phyloP scores from a whole-genome alignment of 2,329 filamentous ascomycete genomes.

The Fusarium nodosum region DNA sequence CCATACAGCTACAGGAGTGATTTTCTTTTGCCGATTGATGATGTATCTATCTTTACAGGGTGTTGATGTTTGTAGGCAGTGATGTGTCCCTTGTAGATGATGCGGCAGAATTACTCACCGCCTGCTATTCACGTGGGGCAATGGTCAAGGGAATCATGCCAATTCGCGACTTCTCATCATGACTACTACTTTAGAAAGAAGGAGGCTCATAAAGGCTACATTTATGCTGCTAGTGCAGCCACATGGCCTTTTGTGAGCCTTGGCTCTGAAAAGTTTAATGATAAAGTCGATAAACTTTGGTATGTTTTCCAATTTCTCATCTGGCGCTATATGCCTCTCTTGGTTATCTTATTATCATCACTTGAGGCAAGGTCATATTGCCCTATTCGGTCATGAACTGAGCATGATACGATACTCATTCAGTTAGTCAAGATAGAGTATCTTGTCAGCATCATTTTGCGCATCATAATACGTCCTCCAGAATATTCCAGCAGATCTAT shows the following conservation, averaged over 20 bases:
- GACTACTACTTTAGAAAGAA: background rate
- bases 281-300: no score
- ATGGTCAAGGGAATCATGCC: conserved; percentile 16
- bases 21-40: conserved; percentile 32
- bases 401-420: background rate
- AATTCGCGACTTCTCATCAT: conserved; percentile 21
- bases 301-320: background rate
- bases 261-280: background rate
- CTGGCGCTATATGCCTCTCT: background rate
- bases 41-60: conserved; percentile 32
- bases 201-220: no score
- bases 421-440: background rate
- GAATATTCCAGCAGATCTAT: background rate
- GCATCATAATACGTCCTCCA: background rate
- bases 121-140: conserved; percentile 47
- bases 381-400: background rate
- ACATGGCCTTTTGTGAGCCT: background rate
- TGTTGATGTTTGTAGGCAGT: conserved; percentile 44
- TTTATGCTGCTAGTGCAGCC: background rate
- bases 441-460: background rate
- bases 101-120: conserved; percentile 51
- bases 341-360: background rate
- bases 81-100: conserved; percentile 52
- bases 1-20: conserved; percentile 48
- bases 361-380: background rate